Evolutionary conservation across 2,329 filamentous ascomycete species (phyloP), one percentile per base, ranked within the genome.

Genomic region (Gremmenia infestans): DNA sequence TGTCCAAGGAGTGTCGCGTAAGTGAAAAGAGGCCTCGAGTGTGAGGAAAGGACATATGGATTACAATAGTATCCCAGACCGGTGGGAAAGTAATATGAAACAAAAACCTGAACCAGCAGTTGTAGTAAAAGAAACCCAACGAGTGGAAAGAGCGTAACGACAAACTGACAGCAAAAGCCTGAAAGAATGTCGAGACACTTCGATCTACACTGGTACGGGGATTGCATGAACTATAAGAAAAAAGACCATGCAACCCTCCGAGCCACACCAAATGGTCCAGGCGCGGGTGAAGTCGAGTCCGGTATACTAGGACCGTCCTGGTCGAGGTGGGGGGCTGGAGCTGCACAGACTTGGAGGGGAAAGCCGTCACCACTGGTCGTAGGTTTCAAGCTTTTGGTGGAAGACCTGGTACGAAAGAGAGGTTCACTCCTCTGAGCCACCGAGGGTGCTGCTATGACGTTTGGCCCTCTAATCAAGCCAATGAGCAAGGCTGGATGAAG

Each of bases 51-150:
- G 62, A 59, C 55, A 58, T 66, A 54, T 62, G 61, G 48, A 62
- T 42, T 25, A 55, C 55, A 63, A 64, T 61, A 61, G 65, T 64
- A 62, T 50, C 59, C 63, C 65, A 65, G 66, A 62, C 60, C 55
- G 58, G 63, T 60, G 61, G 53, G 58, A 62, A 64, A 62, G 55
- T 25, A 63, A 63, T 54, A 63, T 65, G 60, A 65, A 67, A 62
- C 63, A 60, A 56, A 51, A 62, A 65, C 63, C 66, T 69, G 67
- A 68, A 58, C 67, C 67, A 70, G 67, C 67, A 68, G 67, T 61
- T 56, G 57, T 60, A 55, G 64, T 52, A 32, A 57, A 64, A 58
- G 60, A 62, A 57, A 62, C 52, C 60, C 57, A 57, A 60, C 57
- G 60, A 65, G 64, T 53, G 48, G 60, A 65, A 65, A 56, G 55